Percentiles rank a stretch among this genome's conserved stretches.
Evolutionary conservation across 1,139 yeast genomes (phyloP).

Genomic region (Scheffersomyces lignicola): DNA sequence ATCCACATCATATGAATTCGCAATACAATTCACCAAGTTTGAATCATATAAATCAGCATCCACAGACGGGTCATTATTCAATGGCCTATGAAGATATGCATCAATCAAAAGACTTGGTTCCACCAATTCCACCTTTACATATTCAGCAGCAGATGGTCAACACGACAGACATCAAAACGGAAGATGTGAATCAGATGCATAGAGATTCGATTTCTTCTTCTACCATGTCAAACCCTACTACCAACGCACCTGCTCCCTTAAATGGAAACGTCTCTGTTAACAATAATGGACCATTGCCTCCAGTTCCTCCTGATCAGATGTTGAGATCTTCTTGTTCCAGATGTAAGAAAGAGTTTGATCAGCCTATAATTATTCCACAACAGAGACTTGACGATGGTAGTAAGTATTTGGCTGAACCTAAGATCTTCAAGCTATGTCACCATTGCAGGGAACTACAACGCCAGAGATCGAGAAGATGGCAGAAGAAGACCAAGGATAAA

Average conservation of each 20-base stretch:
- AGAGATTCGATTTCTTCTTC: constrained; percentile 1
- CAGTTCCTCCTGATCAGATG: constrained; percentile 14
- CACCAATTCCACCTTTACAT: constrained; percentile 49
- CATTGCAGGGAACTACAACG: constrained; percentile 67
- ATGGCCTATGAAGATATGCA: neutral
- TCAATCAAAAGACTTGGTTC: constrained; percentile 25
- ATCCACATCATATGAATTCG: constrained; percentile 1
- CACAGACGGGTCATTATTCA: neutral
- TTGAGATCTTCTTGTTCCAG: constrained; percentile 44
- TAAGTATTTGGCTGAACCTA: constrained; percentile 42
- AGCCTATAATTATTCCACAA: constrained; percentile 42
- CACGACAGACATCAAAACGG: neutral
- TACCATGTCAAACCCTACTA: constrained; percentile 4
- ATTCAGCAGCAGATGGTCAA: constrained; percentile 43
- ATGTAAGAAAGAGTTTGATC: constrained; percentile 60
- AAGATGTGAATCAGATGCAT: constrained; percentile 5
- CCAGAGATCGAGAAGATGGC: constrained; percentile 65
- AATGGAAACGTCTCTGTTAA: neutral
- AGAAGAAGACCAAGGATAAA: constrained; percentile 57
- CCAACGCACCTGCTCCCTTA: neutral
- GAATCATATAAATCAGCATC: neutral
- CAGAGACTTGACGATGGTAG: constrained; percentile 16
- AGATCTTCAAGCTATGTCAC: constrained; percentile 55
- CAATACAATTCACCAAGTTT: constrained; percentile 3
- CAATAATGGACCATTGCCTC: neutral